These are phyloP conservation scores for Ricinus communis DNA, from an alignment of 345 rosid species.

Conservation along the genomic window DNA sequence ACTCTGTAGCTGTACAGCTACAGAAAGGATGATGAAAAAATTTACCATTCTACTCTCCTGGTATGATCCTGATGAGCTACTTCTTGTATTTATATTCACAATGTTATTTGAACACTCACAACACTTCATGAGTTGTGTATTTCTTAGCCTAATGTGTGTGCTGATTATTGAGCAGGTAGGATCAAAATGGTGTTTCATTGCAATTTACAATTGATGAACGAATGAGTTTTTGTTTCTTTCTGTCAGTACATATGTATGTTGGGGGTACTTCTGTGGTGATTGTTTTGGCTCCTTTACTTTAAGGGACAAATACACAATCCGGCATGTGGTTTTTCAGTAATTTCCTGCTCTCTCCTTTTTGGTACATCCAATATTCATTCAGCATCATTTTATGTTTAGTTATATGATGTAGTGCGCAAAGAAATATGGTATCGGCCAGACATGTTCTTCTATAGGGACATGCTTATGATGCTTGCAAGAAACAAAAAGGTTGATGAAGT, in stretches of 20 bases:
- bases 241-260: neutral
- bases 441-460: constrained; percentile 89
- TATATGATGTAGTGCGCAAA: constrained; percentile 74
- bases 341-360: neutral
- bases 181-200: neutral
- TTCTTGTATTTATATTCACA: no score
- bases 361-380: neutral
- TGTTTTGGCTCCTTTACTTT: neutral
- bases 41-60: neutral
- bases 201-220: neutral
- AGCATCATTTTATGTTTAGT: constrained; percentile 34
- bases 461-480: constrained; percentile 93
- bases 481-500: constrained; percentile 66
- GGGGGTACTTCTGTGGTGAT: neutral
- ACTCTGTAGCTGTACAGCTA: neutral
- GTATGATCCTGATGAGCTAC: neutral
- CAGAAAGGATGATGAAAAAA: neutral
- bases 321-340: neutral
- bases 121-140: neutral
- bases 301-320: neutral
- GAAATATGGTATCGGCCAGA: constrained; percentile 95
- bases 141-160: neutral
- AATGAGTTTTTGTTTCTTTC: neutral
- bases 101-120: neutral
- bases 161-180: neutral